Percentiles rank a stretch among this genome's conserved stretches.
phyloP scores from a whole-genome alignment of 2,329 filamentous ascomycete species.

The Paecilomyces niveus region DNA sequence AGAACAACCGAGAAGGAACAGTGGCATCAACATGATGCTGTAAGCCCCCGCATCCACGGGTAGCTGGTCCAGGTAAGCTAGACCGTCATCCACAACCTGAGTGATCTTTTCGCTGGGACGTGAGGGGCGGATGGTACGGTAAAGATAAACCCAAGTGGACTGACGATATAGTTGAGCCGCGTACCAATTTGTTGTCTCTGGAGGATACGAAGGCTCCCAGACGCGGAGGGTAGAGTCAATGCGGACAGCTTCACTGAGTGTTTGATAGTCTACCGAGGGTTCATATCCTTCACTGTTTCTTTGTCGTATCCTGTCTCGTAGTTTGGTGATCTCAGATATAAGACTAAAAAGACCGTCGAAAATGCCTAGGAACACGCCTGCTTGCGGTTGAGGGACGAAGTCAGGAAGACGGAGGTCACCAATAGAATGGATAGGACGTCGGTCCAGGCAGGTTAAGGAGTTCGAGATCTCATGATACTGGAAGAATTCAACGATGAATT shows the following conservation, averaged over 20 bases:
- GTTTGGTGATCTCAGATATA: conserved; percentile 69
- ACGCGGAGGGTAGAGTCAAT: conserved; percentile 68
- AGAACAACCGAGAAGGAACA: conserved; percentile 56
- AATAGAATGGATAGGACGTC: conserved; percentile 46
- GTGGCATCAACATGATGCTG: conserved; percentile 53
- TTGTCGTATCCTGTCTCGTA: conserved; percentile 66
- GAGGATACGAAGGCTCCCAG: conserved; percentile 59
- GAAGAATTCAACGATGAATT: conserved; percentile 69
- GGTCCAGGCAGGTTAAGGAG: conserved; percentile 49
- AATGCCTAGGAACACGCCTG: conserved; percentile 65
- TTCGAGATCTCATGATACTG: conserved; percentile 67
- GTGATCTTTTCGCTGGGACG: conserved; percentile 49
- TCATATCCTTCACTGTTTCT: conserved; percentile 58
- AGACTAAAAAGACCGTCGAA: conserved; percentile 74
- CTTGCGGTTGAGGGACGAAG: conserved; percentile 49
- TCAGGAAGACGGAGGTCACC: conserved; percentile 48
- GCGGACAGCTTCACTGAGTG: conserved; percentile 63
- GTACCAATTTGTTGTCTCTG: conserved; percentile 47
- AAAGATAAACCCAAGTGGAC: conserved; percentile 58
- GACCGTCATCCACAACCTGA: conserved; percentile 51
- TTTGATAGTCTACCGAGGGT: conserved; percentile 65
- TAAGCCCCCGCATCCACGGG: conserved; percentile 50
- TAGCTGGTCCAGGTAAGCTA: conserved; percentile 49
- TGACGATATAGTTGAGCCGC: conserved; percentile 56
- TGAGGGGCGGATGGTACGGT: conserved; percentile 54